Evolutionary conservation across 768 basidiomycete species (phyloP).

Genomic region (Boletus rubroflammeus): DNA sequence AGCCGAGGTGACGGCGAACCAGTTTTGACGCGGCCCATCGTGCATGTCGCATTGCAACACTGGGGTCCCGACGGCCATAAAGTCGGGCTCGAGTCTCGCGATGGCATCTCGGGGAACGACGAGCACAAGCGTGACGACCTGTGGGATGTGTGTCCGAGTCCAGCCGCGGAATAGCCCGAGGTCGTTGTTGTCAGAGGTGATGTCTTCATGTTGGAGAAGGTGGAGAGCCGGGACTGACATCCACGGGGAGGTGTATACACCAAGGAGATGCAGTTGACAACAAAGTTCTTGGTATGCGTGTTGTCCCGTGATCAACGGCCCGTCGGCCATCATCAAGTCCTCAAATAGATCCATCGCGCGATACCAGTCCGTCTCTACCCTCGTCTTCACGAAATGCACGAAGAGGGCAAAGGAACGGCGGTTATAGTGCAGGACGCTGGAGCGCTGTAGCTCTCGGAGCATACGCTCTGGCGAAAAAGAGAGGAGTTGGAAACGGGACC

Average conservation of each 20-base stretch:
- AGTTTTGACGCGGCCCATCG: not conserved
- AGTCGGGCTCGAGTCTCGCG: constrained; percentile 8
- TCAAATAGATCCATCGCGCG: constrained; percentile 35
- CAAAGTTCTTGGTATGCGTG: constrained; percentile 44
- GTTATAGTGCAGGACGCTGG: constrained; percentile 39
- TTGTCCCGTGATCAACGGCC: constrained; percentile 16
- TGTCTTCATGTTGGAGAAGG: not conserved
- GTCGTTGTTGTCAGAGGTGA: not conserved
- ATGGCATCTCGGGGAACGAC: constrained; percentile 30
- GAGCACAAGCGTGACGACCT: constrained; percentile 30
- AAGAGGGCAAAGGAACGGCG: constrained; percentile 47
- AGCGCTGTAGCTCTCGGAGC: not conserved
- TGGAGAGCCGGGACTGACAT: not conserved
- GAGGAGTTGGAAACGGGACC: not conserved
- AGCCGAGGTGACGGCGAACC: constrained; percentile 20
- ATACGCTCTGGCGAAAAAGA: not conserved
- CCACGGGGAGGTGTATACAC: constrained; percentile 30
- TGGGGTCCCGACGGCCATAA: constrained; percentile 4
- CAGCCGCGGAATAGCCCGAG: constrained; percentile 27
- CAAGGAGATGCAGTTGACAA: constrained; percentile 40
- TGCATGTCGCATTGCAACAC: constrained; percentile 22
- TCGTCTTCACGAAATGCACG: constrained; percentile 38
- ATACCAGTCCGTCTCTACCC: constrained; percentile 40
- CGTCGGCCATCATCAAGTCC: constrained; percentile 10
- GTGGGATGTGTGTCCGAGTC: constrained; percentile 22